Evolutionary conservation across 805 yeast species (phyloP), one percentile per base, ranked within the genome.

Genomic region (Spathaspora boniae): DNA sequence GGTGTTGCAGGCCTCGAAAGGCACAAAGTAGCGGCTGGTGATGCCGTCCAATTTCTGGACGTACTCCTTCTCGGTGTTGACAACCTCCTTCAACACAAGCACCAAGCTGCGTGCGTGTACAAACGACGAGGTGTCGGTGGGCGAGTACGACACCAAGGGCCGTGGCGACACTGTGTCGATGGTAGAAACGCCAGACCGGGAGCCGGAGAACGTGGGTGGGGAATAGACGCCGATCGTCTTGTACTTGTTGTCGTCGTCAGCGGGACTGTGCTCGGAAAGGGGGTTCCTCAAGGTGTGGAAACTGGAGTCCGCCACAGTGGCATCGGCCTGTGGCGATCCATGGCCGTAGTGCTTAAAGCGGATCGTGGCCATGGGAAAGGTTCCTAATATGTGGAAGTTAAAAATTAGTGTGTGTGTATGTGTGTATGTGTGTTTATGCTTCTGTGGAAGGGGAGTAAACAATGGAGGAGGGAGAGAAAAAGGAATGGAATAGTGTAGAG

Each of bases 31-130:
- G 24, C 58, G 62, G n/a, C 59, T 63, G 5, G 60, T 54, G 14
- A 77, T 51, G 41, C 71, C 51, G 25, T 57, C 59, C 31, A 78
- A 48, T 1, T 74, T 68, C 29, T 58, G 56, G n/a, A 75, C 50
- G 45, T 74, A 78, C 1, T 54, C 56, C 17, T 58, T 62, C 45
- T 78, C 84, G 9, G 76, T 74, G 9, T 62, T 62, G 0, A 70
- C 36, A 4, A 77, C 48, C 47, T 78, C 84, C 37, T 71, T 67
- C n/a, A 71, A 43, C 2, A 60, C 39, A 30, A 6, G 28, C 4
- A 15, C 4, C n/a, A 63, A 40, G 17, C 43, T 48, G 24, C 41
- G 4, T 17, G 27, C 34, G 3, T 24, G 11, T 16, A 16, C 29
- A 16, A 15, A 37, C 26, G 21, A 6, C 5, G 27, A 23, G 21